Base-by-base conservation (phyloP, 805 yeast species). In the Candida qinlingensis region DNA sequence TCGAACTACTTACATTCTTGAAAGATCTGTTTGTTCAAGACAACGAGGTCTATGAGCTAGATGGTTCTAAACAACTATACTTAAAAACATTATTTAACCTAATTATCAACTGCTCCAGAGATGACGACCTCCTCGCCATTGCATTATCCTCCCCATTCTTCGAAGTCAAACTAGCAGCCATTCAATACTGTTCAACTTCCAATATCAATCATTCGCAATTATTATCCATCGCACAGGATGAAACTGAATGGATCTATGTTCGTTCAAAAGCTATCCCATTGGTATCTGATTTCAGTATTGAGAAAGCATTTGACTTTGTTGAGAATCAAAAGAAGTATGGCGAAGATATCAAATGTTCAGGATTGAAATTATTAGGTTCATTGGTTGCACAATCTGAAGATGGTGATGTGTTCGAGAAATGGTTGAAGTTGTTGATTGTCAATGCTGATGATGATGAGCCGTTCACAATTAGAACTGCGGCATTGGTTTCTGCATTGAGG, bases 11-110 rank as follows among this genome's bases (percentile, higher is more conserved):
- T 1, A 33, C 49, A 5, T 37, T 50, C 6, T 51, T 80, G 26
- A 70, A 67, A 2, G 51, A 54, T 5, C 71, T 72, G 58, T 72
- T 78, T 38, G 48, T 70, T 4, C 42, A 53, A 0, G 64, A 72
- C n/a, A 61, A 62, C 42, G 43, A 48, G 5, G 34, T 33, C 3
- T 54, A 53, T 6, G 55, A 59, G 26, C 55, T 74, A 13, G 72
- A 77, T 59, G 86, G 86, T 3, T 66, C 77, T 8, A 73, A 71
- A 46, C 81, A 79, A 51, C 58, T 80, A 19, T 70, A 77, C 13
- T 45, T 78, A 28, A 64, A 71, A 12, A 58, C 59, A 3, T 51
- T 71, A 8, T 53, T 63, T 7, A 42, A 49, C 3, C 43, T 75
- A 10, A 52, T 73, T 4, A 45, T 58, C 10, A 25, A 44, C 13